Evolutionary conservation across 78 protist species (phyloP), one percentile per base, ranked within the genome.

Genomic region (Dictyostelium intermedium): DNA sequence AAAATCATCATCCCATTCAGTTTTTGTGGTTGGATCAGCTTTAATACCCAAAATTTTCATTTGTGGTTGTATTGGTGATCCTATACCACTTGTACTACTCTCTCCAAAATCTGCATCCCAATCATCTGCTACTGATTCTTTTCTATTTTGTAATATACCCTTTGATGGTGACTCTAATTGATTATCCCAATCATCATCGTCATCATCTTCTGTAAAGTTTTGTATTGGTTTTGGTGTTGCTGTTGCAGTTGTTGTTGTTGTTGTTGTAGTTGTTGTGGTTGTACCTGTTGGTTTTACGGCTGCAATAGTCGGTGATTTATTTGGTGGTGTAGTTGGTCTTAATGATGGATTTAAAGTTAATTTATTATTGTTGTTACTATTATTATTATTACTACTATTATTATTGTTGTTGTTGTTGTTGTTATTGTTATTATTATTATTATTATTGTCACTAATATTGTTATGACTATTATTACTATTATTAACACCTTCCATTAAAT

Each of bases 1-100:
- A 41, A 92, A 92, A 78, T 92, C 96, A 30, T 92, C 96, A 61
- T 92, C 96, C 96, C 96, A 92, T 20, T 83, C 92, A 5, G 85
- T 56, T 47, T 92, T 92, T 14, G 41, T 32, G 3, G 70, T 84
- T 35, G 96, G 96, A 84, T 92, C 96, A 1, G 96, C 96, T 63
- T 77, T 73, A 13, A 92, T 92, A 84, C 96, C 96, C 63, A 89
- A 70, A 80, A 89, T 89, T 61, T 89, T 89, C 87, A 89, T 80
- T 63, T 87, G 92, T 73, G 92, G 79, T 37, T 43, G 45, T 16
- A 30, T 18, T 35, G 91, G 81, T 53, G 82, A 39, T 14, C 61
- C 45, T 2, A 70, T 70, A 39, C 92, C 85, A 10, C 35, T 18
- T 11, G 84, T 30, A 39, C 39, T 11, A 8, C 56, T 39, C 7